Evolutionary conservation across 2,329 filamentous ascomycete genomes (phyloP).

Genomic region (Ophiocordyceps sinensis): DNA sequence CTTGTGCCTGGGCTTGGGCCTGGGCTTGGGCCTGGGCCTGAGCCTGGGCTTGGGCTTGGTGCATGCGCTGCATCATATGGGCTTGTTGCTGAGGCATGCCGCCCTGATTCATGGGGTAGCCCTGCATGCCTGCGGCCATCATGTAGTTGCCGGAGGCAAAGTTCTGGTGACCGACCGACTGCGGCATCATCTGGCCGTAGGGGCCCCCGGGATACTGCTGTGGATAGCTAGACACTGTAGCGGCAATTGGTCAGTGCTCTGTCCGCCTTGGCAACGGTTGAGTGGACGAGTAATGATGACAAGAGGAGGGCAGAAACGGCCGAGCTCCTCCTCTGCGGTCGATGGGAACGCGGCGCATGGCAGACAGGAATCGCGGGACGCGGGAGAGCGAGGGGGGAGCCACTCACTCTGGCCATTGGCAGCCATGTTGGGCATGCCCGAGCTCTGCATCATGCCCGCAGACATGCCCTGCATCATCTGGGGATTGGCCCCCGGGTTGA

Average conservation of each 20-base stretch:
- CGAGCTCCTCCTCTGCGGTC: background rate
- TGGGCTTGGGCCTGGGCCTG: constrained; percentile 17
- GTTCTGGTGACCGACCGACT: constrained; percentile 35
- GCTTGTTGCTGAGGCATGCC: constrained; percentile 33
- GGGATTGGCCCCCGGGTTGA: constrained; percentile 34
- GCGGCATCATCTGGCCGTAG: constrained; percentile 38
- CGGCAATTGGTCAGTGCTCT: constrained; percentile 5
- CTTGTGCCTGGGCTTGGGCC: constrained; percentile 17
- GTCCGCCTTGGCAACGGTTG: background rate
- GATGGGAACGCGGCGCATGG: background rate
- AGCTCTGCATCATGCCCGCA: constrained; percentile 49
- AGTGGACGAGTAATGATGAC: background rate
- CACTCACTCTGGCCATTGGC: constrained; percentile 46
- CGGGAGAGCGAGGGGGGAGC: background rate
- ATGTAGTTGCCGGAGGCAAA: constrained; percentile 31
- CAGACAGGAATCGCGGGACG: constrained; percentile 3
- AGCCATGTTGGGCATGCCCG: constrained; percentile 43
- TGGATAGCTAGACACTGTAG: constrained; percentile 40
- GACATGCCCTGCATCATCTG: constrained; percentile 41
- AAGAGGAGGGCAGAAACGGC: no score
- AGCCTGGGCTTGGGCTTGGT: constrained; percentile 12
- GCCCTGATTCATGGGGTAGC: constrained; percentile 39
- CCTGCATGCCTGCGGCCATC: constrained; percentile 38
- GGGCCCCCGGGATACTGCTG: constrained; percentile 43
- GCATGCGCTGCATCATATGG: constrained; percentile 30